These are phyloP conservation scores for Colletotrichum brevisporum DNA, from an alignment of 2,329 filamentous ascomycete species.

Conservation along the genomic window DNA sequence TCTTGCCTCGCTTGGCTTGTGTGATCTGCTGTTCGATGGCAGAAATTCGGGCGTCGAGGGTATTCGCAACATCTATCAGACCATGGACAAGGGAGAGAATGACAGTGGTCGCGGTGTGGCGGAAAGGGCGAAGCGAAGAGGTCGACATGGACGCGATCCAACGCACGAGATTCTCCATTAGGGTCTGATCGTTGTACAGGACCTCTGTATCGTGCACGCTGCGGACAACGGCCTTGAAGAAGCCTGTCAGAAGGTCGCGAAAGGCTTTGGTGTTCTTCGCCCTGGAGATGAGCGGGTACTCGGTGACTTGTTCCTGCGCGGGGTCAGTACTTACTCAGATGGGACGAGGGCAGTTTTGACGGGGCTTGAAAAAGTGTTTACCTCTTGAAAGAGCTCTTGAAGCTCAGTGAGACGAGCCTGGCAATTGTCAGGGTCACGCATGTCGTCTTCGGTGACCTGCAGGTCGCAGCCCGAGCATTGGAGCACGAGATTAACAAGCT, in stretches of 20 bases:
- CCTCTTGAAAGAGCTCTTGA: constrained; percentile 89
- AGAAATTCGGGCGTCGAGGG: constrained; percentile 79
- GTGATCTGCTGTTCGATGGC: constrained; percentile 85
- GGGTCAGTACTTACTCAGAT: constrained; percentile 47
- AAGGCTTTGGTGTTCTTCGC: constrained; percentile 83
- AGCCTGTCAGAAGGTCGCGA: constrained; percentile 81
- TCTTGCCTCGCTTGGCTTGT: constrained; percentile 78
- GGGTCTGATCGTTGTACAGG: constrained; percentile 80
- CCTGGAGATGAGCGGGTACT: constrained; percentile 92
- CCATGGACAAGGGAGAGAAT: constrained; percentile 84
- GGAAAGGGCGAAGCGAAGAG: constrained; percentile 87
- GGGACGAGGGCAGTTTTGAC: neutral
- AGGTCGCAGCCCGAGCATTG: constrained; percentile 85
- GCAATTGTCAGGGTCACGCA: constrained; percentile 90
- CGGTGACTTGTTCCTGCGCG: constrained; percentile 78
- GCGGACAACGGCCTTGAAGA: constrained; percentile 83
- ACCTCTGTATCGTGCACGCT: constrained; percentile 86
- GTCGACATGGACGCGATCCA: constrained; percentile 96
- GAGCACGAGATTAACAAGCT: constrained; percentile 77
- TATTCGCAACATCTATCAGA: constrained; percentile 80
- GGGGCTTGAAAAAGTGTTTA: constrained; percentile 54
- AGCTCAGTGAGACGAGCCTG: constrained; percentile 84
- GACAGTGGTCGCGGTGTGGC: constrained; percentile 92
- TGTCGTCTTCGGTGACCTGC: constrained; percentile 84
- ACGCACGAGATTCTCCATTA: constrained; percentile 90